Percentiles rank a stretch among this genome's conserved stretches.
Conservation (phyloP, 768 basidiomycete species). For the Lanmaoa rubissima region DNA sequence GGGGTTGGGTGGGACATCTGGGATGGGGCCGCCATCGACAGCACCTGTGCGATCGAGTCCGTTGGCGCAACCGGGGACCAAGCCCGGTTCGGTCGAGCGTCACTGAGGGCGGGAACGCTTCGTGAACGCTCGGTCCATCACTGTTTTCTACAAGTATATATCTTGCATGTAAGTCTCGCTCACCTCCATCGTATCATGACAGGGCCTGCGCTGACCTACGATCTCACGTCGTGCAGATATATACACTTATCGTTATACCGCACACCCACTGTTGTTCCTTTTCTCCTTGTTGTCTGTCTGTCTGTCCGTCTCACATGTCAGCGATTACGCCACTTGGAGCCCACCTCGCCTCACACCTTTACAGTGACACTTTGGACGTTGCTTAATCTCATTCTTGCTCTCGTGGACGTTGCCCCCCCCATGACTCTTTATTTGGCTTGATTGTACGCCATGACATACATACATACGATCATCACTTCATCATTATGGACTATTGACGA, state of each 20-base stretch:
- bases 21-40: background rate
- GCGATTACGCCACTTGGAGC: background rate
- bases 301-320: too few relatives aligned
- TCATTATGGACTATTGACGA: too few relatives aligned
- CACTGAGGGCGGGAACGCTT: background rate
- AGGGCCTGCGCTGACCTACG: background rate
- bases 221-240: background rate
- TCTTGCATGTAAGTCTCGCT: constrained; percentile 1
- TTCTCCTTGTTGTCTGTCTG: background rate
- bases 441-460: too few relatives aligned
- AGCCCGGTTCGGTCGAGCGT: background rate
- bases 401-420: background rate
- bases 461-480: too few relatives aligned
- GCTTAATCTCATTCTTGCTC: background rate
- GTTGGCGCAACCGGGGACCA: constrained; percentile 10
- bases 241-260: background rate
- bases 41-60: constrained; percentile 21
- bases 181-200: background rate
- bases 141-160: background rate
- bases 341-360: background rate
- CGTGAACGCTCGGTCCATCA: background rate
- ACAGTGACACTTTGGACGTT: background rate
- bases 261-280: background rate
- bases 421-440: too few relatives aligned
- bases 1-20: constrained; percentile 7